Base-by-base conservation (phyloP, 2,329 filamentous ascomycete species). In the Oidium heveae region DNA sequence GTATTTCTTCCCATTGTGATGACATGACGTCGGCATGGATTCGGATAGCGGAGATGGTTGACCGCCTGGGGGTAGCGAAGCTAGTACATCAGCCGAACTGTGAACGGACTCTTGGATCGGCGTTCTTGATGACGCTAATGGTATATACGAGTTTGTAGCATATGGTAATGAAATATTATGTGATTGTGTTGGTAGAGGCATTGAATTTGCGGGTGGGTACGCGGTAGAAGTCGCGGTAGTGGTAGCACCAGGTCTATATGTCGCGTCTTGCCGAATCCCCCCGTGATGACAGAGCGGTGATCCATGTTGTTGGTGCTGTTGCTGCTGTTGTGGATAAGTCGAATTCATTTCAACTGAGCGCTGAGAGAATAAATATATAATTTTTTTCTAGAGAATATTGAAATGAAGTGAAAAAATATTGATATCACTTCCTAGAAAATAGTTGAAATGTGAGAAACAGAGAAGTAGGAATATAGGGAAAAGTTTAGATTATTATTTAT, bases 1-100 rank as follows among this genome's bases (percentile, higher is more conserved):
- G 46, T 64, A 64, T 60, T 55, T 63, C 54, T 58, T 57, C 1
- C 60, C 61, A 50, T 60, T 57, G 2, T 60, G 55, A 6, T 57
- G 47, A 28, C 50, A 55, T 5, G 60, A 59, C 7, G 54, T 54
- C 49, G 59, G 54, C 22, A 55, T 32, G n/a, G 59, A 61, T 6
- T 61, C 57, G 54, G 54, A 24, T 5, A 53, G 34, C 12, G 55
- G 54, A 20, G 59, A 57, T 39, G 58, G 59, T 0, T 55, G 49
- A 12, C 58, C 60, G 12, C 59, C 55, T 46, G 55, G 54, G 52
- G 62, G 47, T 15, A 58, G 46, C 15, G 57, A 57, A 57, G 16
- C 55, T 47, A 39, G 55, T 49, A 28, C 24, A 28, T 28, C 24
- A 28, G 24, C 24, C 24, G 24, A 28, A 28, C 24, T 28, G 24